Percentiles rank a stretch among this genome's conserved stretches.
Conservation (phyloP, 2,329 filamentous ascomycete species). For the Volutella citrinella region DNA sequence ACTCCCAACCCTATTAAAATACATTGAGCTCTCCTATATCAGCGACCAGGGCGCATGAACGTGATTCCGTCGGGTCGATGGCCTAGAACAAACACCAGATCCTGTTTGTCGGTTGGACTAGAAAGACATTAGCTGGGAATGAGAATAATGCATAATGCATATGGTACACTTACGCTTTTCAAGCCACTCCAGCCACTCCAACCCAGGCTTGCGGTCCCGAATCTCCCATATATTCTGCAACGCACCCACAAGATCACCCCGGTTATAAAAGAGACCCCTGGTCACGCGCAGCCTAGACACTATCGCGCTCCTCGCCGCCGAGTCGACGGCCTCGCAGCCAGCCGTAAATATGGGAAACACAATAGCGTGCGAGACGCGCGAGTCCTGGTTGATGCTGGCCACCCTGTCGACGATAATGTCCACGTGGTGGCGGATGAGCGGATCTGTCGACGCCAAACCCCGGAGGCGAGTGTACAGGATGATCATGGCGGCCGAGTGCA, state of each 20-base stretch:
- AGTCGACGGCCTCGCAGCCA: constrained; percentile 14
- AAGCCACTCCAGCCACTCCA: constrained; percentile 12
- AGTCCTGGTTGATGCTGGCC: constrained; percentile 8
- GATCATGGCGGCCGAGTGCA: constrained; percentile 12
- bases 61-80: too few relatives aligned
- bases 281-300: constrained; percentile 5
- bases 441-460: constrained; percentile 10
- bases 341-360: constrained; percentile 14
- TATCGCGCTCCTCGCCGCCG: constrained; percentile 7
- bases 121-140: neutral
- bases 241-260: constrained; percentile 12
- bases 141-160: neutral
- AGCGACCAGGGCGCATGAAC: too few relatives aligned
- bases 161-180: constrained; percentile 10
- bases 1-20: too few relatives aligned
- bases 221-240: constrained; percentile 15
- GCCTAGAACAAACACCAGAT: constrained; percentile 13
- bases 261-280: constrained; percentile 7
- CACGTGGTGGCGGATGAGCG: constrained; percentile 11
- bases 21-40: too few relatives aligned
- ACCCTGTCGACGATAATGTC: constrained; percentile 7
- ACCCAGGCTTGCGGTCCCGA: constrained; percentile 11
- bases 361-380: constrained; percentile 10
- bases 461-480: constrained; percentile 11
- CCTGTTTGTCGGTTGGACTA: constrained; percentile 9